Evolutionary conservation across 495 filamentous ascomycete genomes (phyloP).

Genomic region (Apiosordaria backusii): DNA sequence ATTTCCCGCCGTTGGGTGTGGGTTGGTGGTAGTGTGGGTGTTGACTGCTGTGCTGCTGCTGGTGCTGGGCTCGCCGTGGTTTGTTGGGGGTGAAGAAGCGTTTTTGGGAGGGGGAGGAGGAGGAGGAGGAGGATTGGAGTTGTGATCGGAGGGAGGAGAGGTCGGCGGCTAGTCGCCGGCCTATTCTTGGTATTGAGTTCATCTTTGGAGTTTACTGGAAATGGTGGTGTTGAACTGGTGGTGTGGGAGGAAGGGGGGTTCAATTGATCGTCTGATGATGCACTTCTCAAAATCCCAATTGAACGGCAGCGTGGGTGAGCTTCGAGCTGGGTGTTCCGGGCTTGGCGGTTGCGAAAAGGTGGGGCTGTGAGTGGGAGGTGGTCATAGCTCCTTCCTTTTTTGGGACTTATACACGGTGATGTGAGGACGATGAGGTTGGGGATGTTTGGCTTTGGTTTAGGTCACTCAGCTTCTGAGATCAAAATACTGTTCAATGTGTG

Average conservation of each 20-base stretch:
- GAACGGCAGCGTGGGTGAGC: not conserved
- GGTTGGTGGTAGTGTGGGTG: conserved; percentile 15
- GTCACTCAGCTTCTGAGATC: too few relatives aligned
- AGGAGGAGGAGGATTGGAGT: not conserved
- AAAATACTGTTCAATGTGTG: too few relatives aligned
- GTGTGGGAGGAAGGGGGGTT: too few relatives aligned
- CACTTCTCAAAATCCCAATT: not conserved
- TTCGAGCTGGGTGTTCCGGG: not conserved
- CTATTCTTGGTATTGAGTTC: conserved; percentile 24
- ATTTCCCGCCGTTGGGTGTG: conserved; percentile 25
- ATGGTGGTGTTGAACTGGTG: not conserved
- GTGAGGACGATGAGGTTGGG: too few relatives aligned
- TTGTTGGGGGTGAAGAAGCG: conserved; percentile 26
- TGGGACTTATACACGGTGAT: not conserved
- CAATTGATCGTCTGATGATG: conserved; percentile 5
- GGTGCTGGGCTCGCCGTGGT: conserved; percentile 17
- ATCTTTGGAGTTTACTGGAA: conserved; percentile 11
- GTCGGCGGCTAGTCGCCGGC: conserved; percentile 12
- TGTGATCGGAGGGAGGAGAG: conserved; percentile 20
- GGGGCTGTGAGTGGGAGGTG: not conserved
- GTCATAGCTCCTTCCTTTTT: conserved; percentile 2
- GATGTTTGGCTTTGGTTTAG: too few relatives aligned
- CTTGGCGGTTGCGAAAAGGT: not conserved
- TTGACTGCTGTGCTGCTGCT: conserved; percentile 10
- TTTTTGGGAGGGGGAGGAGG: conserved; percentile 5